phyloP scores from a whole-genome alignment of 2,329 filamentous ascomycete genomes.

The Penicillium sp. region DNA sequence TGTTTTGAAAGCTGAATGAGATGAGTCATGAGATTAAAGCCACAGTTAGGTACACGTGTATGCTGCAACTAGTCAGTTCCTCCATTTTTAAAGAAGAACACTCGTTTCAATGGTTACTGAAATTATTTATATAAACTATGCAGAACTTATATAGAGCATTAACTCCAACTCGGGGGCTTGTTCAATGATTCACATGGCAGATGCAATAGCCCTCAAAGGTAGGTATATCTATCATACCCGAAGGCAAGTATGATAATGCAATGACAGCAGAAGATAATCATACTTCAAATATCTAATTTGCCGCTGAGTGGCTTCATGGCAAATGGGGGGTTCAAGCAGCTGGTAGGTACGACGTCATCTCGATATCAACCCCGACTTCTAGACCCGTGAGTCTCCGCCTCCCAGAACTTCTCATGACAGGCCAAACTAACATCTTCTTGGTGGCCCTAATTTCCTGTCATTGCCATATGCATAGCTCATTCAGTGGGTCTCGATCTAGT shows the following conservation, averaged over 20 bases:
- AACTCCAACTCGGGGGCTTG: no score
- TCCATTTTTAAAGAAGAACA: no score
- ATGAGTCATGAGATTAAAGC: no score
- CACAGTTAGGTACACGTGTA: no score
- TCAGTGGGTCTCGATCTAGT: not conserved
- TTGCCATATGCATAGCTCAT: not conserved
- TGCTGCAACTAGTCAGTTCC: no score
- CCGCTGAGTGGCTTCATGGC: not conserved
- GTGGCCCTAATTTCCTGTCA: not conserved
- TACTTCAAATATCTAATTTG: not conserved
- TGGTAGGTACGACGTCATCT: not conserved
- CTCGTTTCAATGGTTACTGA: no score
- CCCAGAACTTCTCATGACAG: not conserved
- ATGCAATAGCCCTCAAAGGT: no score
- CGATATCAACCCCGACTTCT: not conserved
- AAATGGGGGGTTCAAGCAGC: not conserved
- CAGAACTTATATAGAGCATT: no score
- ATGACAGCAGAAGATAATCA: constrained; percentile 2
- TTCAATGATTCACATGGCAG: no score
- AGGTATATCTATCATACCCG: no score
- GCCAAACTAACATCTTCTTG: not conserved
- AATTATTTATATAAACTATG: no score
- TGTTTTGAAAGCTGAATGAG: no score
- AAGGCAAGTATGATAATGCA: not conserved
- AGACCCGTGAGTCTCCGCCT: not conserved